Evolutionary conservation across 352 stramenopile species (phyloP), one percentile per base, ranked within the genome.

Genomic region (Blastocystis sp.): DNA sequence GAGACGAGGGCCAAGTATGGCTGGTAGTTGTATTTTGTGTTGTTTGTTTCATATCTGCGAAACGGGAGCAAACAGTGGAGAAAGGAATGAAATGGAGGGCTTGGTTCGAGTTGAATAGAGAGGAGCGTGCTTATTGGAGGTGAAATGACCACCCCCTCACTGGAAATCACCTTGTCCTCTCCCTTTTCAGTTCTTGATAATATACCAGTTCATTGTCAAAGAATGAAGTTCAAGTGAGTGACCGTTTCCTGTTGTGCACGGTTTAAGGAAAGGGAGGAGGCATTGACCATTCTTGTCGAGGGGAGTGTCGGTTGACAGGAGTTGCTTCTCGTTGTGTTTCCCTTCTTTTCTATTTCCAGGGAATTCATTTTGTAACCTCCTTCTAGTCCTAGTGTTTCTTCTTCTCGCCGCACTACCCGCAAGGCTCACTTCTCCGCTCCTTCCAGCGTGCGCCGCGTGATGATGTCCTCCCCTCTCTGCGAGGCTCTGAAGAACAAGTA

Each of bases 401-500:
- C 92, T 74, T 98, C 95, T 91, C 96, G 97, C 92, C 95, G 97
- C 90, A 99, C 99, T 95, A 95, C 92, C 92, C 96, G 97, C 91
- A 99, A 99, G 96, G 97, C 97, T 88, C 97, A 99, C 94, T 99
- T 99, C 93, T 93, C 93, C 90, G 95, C 97, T 81, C 95, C 98
- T 93, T 99, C 96, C 92, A 96, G 96, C 88, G 94, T 95, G 79
- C 95, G 97, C 91, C 94, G 96, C 92, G 96, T 97, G 91, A 92
- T 98, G 77, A 99, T 99, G 97, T 98, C 94, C 91, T 95, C 96
- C 80, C 95, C 95, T 91, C 93, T 99, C 89, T 98, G 95, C 90
- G 99, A 99, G 95, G 97, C 99, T 93, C 93, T 99, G 80, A 96
- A 98, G 94, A 96, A 96, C 91, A 98, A 98, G 95, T 98, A 99